A percentile compares a stretch with the other conserved stretches of the same genome.
These are phyloP conservation scores for Oryza australiensis DNA, from an alignment of 176 grass and related monocot species.

Conservation along the genomic window DNA sequence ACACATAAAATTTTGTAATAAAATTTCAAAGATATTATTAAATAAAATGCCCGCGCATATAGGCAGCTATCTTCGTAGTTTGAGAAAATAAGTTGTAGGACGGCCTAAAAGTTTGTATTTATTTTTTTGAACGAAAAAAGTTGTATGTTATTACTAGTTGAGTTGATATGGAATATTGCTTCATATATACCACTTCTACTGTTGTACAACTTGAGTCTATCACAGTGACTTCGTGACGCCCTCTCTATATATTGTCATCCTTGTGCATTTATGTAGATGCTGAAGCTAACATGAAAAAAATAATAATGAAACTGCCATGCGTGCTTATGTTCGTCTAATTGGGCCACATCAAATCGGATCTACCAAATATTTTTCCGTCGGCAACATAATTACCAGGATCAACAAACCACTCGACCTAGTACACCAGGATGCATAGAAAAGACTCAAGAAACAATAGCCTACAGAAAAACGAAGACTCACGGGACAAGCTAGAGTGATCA, in stretches of 20 bases:
- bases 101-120: no score
- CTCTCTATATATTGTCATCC: neutral
- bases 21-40: no score
- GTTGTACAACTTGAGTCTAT: no score
- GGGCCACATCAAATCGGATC: neutral
- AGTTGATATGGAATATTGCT: no score
- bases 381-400: neutral
- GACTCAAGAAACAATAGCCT: neutral
- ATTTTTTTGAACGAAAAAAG: no score
- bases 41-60: no score
- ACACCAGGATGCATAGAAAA: neutral
- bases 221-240: neutral
- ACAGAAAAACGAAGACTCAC: neutral
- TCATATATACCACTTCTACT: no score
- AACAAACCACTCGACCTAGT: neutral
- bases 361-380: neutral
- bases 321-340: neutral
- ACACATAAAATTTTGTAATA: no score
- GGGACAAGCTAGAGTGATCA: neutral
- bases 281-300: neutral
- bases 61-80: no score
- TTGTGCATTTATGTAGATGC: neutral
- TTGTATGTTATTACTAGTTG: no score
- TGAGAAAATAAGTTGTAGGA: no score
- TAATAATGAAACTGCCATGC: neutral